Evolutionary conservation across 2,329 filamentous ascomycete genomes (phyloP), one percentile per base, ranked within the genome.

Genomic region (Sarocladium brachiariae): DNA sequence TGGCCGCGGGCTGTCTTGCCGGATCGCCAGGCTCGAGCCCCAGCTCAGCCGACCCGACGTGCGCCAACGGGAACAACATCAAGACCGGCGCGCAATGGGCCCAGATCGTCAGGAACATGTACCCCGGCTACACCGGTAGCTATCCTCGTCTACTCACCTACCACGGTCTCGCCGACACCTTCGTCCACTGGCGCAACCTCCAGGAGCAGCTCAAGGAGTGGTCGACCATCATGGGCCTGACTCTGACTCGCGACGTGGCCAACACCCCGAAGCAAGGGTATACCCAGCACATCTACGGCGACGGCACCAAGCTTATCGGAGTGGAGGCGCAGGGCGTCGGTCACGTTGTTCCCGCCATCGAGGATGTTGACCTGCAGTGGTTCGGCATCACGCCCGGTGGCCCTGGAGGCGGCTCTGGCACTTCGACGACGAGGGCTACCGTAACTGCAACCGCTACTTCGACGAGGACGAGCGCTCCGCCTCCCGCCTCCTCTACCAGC

Each of bases 141-240:
- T 65, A 76, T 2, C 77, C 78, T 1, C 70, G 68, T 51, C 76
- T 82, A 71, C 75, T 79, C 61, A 71, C 80, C 57, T 81, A 75
- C 68, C 77, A 81, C 58, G 77, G 77, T 39, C 73, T 69, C 41
- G 62, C 60, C 13, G 54, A 55, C 21, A 37, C 50, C 14, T 48
- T 51, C 13, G 39, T 51, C 9, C 34, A 53, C n/a, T 49, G 46
- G 46, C 52, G 50, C 7, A 54, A 57, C 33, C 46, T 49, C 3
- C 51, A 30, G 11, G 54, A 55, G 43, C 53, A 57, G 50, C 52
- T 59, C 9, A 59, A 56, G 45, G 49, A 59, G 49, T 59, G 57
- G 56, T 57, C 55, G 5, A 47, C 51, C 13, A 52, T 58, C 19
- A 50, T 53, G 21, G 50, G 49, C 19, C 50, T 56, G 18, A 43